These are phyloP conservation scores for Botryotinia calthae DNA, from an alignment of 2,329 filamentous ascomycete species.

Conservation along the genomic window DNA sequence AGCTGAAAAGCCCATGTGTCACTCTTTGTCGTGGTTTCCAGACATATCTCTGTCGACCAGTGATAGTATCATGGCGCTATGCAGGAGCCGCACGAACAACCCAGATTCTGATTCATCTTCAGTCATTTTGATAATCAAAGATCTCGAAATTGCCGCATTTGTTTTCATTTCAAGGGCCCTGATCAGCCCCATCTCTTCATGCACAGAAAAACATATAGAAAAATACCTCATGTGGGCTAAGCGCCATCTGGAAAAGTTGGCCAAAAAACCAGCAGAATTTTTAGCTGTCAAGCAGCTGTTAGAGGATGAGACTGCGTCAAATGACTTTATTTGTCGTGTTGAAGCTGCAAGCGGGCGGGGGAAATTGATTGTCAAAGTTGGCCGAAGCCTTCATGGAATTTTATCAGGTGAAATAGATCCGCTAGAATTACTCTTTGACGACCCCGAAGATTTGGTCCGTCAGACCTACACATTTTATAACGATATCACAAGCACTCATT, in stretches of 20 bases:
- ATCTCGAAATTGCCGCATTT: not conserved
- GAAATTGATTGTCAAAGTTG: not conserved
- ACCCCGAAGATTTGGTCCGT: not conserved
- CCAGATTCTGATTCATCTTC: not conserved
- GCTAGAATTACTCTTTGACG: not conserved
- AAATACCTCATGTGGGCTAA: not conserved
- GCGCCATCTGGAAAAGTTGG: not conserved
- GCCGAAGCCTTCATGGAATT: not conserved
- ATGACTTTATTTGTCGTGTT: not conserved
- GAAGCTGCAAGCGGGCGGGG: not conserved
- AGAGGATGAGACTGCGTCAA: not conserved
- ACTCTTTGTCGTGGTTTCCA: constrained; percentile 4
- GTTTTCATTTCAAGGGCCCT: not conserved
- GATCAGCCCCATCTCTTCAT: not conserved
- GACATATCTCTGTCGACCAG: not conserved
- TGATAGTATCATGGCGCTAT: not conserved
- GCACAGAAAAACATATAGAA: not conserved
- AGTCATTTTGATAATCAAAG: not conserved
- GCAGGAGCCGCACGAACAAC: not conserved
- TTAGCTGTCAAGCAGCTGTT: not conserved
- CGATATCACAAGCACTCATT: not conserved
- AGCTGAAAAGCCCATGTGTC: not conserved
- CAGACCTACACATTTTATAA: not conserved
- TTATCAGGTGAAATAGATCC: not conserved
- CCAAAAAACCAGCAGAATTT: not conserved